Conservation (phyloP, 148 eudicot genomes). For the Amaranthus cruentus region DNA sequence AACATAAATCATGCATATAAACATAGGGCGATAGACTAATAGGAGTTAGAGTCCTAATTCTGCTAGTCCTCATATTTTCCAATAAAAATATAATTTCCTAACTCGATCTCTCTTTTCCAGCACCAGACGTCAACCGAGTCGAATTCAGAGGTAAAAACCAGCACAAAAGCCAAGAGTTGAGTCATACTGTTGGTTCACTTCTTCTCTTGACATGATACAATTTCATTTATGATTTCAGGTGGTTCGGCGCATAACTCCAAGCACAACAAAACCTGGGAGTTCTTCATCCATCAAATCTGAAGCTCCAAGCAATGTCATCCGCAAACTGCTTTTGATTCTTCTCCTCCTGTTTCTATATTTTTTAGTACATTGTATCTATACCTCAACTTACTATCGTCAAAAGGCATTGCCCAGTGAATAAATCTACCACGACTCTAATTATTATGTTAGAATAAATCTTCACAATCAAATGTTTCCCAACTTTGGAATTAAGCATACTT, state of each 20-base stretch:
- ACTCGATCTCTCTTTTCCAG: constrained; percentile 14
- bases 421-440: neutral
- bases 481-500: constrained; percentile 14
- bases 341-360: constrained; percentile 15
- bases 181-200: neutral
- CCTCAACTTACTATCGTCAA: constrained; percentile 13
- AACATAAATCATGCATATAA: neutral
- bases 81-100: constrained; percentile 9
- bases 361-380: constrained; percentile 12
- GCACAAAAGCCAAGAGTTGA: neutral
- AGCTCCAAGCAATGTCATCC: constrained; percentile 1
- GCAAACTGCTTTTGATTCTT: constrained; percentile 16
- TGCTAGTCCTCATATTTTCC: neutral
- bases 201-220: constrained; percentile 11
- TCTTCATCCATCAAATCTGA: constrained; percentile 16
- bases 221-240: constrained; percentile 34
- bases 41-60: neutral
- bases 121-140: constrained; percentile 47
- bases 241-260: constrained; percentile 51
- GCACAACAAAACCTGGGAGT: neutral
- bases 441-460: neutral
- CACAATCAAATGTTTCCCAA: neutral
- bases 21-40: neutral
- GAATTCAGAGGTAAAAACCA: constrained; percentile 46
- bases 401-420: constrained; percentile 13